Evolutionary conservation across 2,329 filamentous ascomycete genomes (phyloP), one percentile per base, ranked within the genome.

Genomic region (Sporothrix humicola): DNA sequence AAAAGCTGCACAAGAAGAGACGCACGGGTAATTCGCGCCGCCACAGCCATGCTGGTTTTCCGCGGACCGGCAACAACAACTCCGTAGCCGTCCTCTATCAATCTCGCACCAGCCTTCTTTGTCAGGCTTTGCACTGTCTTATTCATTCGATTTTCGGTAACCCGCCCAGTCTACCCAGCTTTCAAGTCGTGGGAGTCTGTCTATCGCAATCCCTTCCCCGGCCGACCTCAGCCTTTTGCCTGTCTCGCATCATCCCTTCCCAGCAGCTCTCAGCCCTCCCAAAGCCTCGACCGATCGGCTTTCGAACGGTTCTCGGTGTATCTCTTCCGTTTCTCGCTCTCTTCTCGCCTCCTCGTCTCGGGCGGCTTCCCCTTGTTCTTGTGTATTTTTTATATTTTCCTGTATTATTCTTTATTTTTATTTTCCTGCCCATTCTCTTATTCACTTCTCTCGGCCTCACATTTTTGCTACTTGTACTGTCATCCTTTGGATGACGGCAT

Each of bases 31-130:
- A 31, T 26, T 50, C 44, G 15, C 44, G 44, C 63, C 23, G 44
- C 44, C 44, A 50, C 63, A 50, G 23, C 63, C 42, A 48, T 50
- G 44, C 12, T 66, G 63, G 63, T 10, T 50, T 66, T 66, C 44
- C 63, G 23, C 63, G 63, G 63, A 50, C 63, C 63, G 46, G 20
- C 63, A 50, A 26, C 63, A 66, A 8, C 63, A 66, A 50, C 63
- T 50, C 63, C 44, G 44, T 66, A 66, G 44, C 46, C 63, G 63
- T 46, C 59, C 37, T 65, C 37, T 65, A 65, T 65, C 59, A 46
- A 23, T 65, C 59, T 44, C 13, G 37, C 46, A 44, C 37, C 59
- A 59, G 26, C 56, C 26, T 37, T 26, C 37, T 37, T 37, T 37
- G 26, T 37, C 23, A 37, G 56, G 31, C 26, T 17, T 23, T 42